phyloP scores from a whole-genome alignment of 2,329 filamentous ascomycete species.

The Cercospora canescens region DNA sequence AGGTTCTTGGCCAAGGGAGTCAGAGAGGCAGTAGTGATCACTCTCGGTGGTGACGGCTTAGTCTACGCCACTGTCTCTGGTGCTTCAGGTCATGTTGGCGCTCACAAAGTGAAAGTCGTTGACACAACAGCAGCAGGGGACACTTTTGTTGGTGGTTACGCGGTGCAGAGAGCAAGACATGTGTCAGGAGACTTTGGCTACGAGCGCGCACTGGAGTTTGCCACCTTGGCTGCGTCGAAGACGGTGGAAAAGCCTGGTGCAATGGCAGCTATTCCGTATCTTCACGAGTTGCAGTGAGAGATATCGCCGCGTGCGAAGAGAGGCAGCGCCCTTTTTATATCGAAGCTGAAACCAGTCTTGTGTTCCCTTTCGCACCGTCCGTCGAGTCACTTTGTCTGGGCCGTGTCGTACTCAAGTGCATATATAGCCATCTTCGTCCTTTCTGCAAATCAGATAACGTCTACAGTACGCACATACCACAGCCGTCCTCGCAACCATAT shows the following conservation, averaged over 20 bases:
- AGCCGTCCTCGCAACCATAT: not conserved
- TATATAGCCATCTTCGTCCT: not conserved
- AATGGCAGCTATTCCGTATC: constrained; percentile 67
- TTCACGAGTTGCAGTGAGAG: constrained; percentile 47
- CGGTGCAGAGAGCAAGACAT: constrained; percentile 66
- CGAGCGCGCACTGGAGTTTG: constrained; percentile 59
- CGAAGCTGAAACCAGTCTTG: not conserved
- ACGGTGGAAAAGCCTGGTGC: constrained; percentile 68
- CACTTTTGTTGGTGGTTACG: constrained; percentile 89
- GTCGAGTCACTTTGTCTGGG: not conserved
- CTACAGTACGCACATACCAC: not conserved
- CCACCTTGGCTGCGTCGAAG: constrained; percentile 63
- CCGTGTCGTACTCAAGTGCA: not conserved
- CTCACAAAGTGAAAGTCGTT: constrained; percentile 73
- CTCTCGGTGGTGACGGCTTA: constrained; percentile 63
- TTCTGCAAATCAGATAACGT: no score
- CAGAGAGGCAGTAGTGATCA: constrained; percentile 76
- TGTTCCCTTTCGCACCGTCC: not conserved
- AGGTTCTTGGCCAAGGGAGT: constrained; percentile 71
- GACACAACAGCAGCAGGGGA: constrained; percentile 95
- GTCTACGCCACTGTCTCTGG: constrained; percentile 32
- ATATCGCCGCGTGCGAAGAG: not conserved
- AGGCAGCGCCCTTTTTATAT: not conserved
- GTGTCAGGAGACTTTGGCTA: constrained; percentile 50
- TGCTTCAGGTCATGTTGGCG: constrained; percentile 38